A percentile compares a stretch with the other conserved stretches of the same genome.
Evolutionary conservation across 495 filamentous ascomycete species (phyloP).

Genomic region (Margaritispora aquatica): DNA sequence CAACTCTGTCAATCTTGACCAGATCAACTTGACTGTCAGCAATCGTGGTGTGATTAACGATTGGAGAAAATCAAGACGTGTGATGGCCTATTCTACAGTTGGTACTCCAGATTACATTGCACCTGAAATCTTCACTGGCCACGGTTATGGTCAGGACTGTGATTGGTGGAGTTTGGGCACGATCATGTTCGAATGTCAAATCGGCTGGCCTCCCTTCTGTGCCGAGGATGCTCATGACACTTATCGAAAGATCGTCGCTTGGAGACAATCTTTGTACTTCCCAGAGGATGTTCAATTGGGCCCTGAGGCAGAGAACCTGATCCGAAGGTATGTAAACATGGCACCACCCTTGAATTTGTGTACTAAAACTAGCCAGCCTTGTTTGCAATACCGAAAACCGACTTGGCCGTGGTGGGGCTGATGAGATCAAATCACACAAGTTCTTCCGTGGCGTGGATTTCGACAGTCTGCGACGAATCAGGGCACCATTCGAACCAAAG

Average conservation of each 20-base stretch:
- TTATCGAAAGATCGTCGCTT: constrained; percentile 99
- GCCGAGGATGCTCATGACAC: constrained; percentile 96
- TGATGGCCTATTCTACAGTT: constrained; percentile 97
- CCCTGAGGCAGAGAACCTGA: constrained; percentile 79
- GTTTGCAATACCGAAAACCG: constrained; percentile 89
- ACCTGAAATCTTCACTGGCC: constrained; percentile 93
- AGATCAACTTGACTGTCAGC: constrained; percentile 96
- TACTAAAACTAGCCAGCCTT: constrained; percentile 54
- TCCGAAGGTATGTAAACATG: constrained; percentile 58
- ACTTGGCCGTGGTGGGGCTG: constrained; percentile 74
- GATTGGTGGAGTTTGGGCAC: constrained; percentile 99
- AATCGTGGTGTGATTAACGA: constrained; percentile 97
- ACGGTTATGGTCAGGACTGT: constrained; percentile 91
- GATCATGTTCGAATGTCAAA: constrained; percentile 99
- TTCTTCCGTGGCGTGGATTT: constrained; percentile 97
- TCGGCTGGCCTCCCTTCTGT: constrained; percentile 99
- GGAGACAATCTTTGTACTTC: constrained; percentile 92
- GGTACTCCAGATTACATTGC: constrained; percentile 99
- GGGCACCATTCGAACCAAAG: constrained; percentile 91
- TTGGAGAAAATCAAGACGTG: constrained; percentile 89
- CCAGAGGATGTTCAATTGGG: constrained; percentile 87
- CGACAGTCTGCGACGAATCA: constrained; percentile 82
- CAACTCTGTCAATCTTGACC: constrained; percentile 90
- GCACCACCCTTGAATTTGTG: not conserved
- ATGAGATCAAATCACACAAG: constrained; percentile 85